Percentiles rank a stretch among this genome's conserved stretches.
Evolutionary conservation across 106 monocot genomes (phyloP).

Genomic region (Xerophyta viscosa): DNA sequence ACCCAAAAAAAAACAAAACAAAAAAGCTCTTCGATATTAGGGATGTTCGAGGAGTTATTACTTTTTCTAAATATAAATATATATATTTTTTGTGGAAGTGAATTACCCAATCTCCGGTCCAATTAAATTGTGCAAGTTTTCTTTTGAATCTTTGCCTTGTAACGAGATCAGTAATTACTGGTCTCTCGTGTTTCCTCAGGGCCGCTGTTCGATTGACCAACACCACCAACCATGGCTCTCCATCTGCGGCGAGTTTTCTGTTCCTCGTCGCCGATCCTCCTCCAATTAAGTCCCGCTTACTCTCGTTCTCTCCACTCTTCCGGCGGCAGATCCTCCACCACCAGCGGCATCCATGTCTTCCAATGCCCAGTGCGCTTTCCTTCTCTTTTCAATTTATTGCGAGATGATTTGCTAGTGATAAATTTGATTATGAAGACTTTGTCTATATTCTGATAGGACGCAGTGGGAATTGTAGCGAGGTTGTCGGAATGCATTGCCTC

Average conservation of each 20-base stretch:
- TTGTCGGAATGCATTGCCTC: slow-evolving; percentile 79
- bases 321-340: background rate
- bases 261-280: background rate
- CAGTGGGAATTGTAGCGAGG: slow-evolving; percentile 80
- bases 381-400: background rate
- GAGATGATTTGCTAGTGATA: background rate
- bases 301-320: background rate
- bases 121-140: too few species aligned
- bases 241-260: slow-evolving; percentile 6
- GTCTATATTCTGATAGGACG: slow-evolving; percentile 30
- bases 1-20: too few species aligned
- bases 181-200: too few species aligned
- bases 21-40: too few species aligned
- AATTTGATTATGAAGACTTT: background rate
- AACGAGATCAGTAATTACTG: too few species aligned
- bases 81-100: too few species aligned
- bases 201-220: too few species aligned
- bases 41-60: too few species aligned
- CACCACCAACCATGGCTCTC: slow-evolving; percentile 13
- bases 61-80: too few species aligned
- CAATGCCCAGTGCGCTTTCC: slow-evolving; percentile 54
- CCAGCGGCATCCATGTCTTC: slow-evolving; percentile 79
- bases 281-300: background rate
- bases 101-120: too few species aligned
- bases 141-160: too few species aligned